Evolutionary conservation across 1,139 yeast species (phyloP).

Genomic region (Blastobotrys ciferrii): DNA sequence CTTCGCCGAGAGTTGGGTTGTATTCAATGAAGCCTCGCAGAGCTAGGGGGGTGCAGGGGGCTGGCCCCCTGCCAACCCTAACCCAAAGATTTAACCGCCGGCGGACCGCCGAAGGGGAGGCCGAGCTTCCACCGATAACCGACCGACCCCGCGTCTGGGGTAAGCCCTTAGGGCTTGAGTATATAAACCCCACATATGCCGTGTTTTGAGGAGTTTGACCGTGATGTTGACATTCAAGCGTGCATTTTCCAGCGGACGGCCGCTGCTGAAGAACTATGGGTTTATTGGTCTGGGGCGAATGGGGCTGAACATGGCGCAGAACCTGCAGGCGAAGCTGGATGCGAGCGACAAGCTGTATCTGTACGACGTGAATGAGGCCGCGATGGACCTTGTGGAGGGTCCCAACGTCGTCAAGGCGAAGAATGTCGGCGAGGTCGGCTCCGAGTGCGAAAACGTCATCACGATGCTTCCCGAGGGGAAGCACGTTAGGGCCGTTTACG

Average conservation of each 20-base stretch:
- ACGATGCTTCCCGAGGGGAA: constrained; percentile 63
- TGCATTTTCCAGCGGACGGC: constrained; percentile 18
- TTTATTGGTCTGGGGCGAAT: constrained; percentile 60
- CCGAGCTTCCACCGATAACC: constrained; percentile 10
- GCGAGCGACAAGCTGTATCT: constrained; percentile 46
- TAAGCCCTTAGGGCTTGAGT: neutral
- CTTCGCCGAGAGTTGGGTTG: neutral
- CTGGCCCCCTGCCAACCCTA: neutral
- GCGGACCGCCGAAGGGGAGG: neutral
- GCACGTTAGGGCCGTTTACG: constrained; percentile 49
- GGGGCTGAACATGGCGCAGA: constrained; percentile 60
- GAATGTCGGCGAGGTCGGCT: constrained; percentile 43
- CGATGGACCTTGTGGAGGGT: constrained; percentile 29
- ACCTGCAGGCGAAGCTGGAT: constrained; percentile 46
- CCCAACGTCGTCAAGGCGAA: constrained; percentile 22
- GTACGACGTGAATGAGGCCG: constrained; percentile 44
- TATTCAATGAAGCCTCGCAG: no score
- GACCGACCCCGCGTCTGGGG: constrained; percentile 7
- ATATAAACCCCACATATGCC: neutral
- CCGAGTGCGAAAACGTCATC: constrained; percentile 40
- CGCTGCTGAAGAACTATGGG: constrained; percentile 36
- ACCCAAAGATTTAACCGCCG: neutral
- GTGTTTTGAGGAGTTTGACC: no score
- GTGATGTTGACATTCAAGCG: constrained; percentile 18
- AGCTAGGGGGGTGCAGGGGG: no score